Evolutionary conservation across 345 rosid species (phyloP), one percentile per base, ranked within the genome.

Genomic region (Physaria fendleri): DNA sequence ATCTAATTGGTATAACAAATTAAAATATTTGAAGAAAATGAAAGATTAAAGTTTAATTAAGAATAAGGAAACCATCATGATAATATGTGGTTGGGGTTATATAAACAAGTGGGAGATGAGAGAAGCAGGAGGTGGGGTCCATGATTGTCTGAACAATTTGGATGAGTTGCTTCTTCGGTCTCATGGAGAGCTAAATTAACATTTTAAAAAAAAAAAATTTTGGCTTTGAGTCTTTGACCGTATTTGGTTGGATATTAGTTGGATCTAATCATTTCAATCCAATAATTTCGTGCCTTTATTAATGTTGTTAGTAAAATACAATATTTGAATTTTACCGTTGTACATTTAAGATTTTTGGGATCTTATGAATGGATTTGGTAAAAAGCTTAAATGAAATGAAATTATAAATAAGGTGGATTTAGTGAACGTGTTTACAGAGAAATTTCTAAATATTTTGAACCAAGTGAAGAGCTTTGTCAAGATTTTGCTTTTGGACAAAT

Each of bases 51-150:
- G n/a, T 63, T 53, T 49, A 40, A 41, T 34, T 49, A 56, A 49
- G 30, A 64, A 32, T 43, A 27, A 35, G 53, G 8, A 52, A 53
- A 37, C 54, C 39, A 70, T 62, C 60, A 71, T 71, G 65, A 64
- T 71, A 63, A 56, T 70, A 56, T 57, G 74, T 71, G 74, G 74
- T 57, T 71, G 74, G 70, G 69, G 74, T 63, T 63, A 57, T 56
- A 49, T 46, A 47, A 47, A 5, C 55, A 39, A 57, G 64, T 66
- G 58, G 57, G 63, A 55, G 37, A 47, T 11, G 24, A 22, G 24
- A 39, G 68, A 55, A 55, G 17, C 74, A 70, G 74, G 69, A 70
- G 59, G 70, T 71, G 65, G 74, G 69, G 69, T 33, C 74, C 74
- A 63, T 54, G 69, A 34, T 57, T 63, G 70, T 71, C 65, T 69